Evolutionary conservation across 306 rosid species (phyloP), one percentile per base, ranked within the genome.

Genomic region (Gillenia trifoliata): DNA sequence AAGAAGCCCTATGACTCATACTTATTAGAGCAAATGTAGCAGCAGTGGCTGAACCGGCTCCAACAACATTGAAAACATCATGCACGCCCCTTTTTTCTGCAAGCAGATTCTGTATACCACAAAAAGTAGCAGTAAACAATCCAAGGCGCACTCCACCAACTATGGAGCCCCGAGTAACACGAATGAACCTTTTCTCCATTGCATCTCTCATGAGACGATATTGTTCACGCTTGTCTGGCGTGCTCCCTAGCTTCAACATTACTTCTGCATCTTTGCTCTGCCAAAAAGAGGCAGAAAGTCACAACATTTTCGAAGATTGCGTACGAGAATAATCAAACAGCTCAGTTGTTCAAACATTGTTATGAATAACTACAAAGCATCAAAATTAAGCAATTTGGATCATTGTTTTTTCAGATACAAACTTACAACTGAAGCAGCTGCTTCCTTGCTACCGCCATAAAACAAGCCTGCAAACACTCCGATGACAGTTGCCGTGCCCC

Each of bases 241-340:
- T 93, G 82, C 97, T 93, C 75, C 98, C 98, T 72, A 90, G 93
- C 83, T 91, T 90, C 93, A 90, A 81, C 90, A 88, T 82, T 12
- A 91, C 93, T 84, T 91, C 97, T 25, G 98, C 97, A 86, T 94
- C 97, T 85, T 94, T 94, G 85, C 98, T 90, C 97, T 91, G 80
- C 70, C 64, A 82, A 86, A 85, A 75, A 8, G 56, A 61, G 43
- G 67, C 47, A 52, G 56, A 77, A 49, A 61, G 36, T 65, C 57
- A 78, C 73, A 65, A 68, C 65, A 79, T 5, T 47, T 15, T 15
- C 17, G 52, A 16, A 47, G 52, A 47, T 47, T 47, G 11, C 41
- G 41, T 8, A 47, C 52, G 6, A 16, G 6, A 47, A 72, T 36
- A 34, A 36, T 54, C 36, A 16, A 52, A 65, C 40, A 28, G 9